Conservation (phyloP, 164 flowering plant genomes). For the Sextonia rubra region DNA sequence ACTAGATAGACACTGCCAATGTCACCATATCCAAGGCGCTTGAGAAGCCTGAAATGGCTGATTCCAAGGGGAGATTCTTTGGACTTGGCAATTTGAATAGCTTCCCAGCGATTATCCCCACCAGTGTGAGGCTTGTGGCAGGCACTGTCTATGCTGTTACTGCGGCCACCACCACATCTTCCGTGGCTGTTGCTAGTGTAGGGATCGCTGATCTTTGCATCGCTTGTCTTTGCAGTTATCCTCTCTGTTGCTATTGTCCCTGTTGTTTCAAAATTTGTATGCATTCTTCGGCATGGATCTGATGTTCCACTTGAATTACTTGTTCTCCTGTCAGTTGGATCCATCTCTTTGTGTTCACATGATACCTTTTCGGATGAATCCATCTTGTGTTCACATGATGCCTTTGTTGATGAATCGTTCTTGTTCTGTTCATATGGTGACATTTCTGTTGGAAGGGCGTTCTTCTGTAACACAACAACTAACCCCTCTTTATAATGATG, state of each 20-base stretch:
- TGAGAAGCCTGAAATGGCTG: constrained; percentile 61
- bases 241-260: not conserved
- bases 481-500: not conserved
- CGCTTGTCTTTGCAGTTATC: constrained; percentile 7
- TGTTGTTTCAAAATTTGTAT: constrained; percentile 17
- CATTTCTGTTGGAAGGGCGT: not conserved
- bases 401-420: not conserved
- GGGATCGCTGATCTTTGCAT: not conserved
- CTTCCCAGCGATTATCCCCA: constrained; percentile 76
- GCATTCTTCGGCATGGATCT: constrained; percentile 6
- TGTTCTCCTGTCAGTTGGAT: constrained; percentile 8
- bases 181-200: constrained; percentile 3
- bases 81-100: constrained; percentile 37
- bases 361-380: constrained; percentile 18
- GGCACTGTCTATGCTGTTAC: constrained; percentile 45
- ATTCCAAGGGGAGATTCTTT: constrained; percentile 51
- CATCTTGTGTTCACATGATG: constrained; percentile 18
- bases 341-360: constrained; percentile 15
- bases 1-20: constrained; percentile 78
- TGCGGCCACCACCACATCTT: constrained; percentile 15
- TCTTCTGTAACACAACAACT: not conserved
- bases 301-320: not conserved
- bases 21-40: constrained; percentile 78
- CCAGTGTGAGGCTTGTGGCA: constrained; percentile 73
- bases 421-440: not conserved